Percentiles rank a stretch among this genome's conserved stretches.
phyloP scores from a whole-genome alignment of 257 asterid species.

The Nicotiana knightiana region DNA sequence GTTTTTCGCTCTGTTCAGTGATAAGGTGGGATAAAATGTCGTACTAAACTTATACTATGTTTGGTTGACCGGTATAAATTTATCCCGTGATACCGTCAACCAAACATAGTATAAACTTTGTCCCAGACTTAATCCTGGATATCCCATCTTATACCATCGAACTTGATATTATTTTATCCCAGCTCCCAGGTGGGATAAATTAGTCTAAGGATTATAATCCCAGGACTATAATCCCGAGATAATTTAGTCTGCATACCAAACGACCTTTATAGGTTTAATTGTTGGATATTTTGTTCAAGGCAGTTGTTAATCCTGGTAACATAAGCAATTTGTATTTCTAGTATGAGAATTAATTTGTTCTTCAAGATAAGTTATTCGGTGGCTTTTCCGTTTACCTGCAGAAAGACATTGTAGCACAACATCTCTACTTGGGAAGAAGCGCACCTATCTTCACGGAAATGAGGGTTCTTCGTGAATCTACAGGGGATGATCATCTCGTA shows the following conservation, averaged over 20 bases:
- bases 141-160: too few relatives aligned
- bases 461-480: conserved; percentile 75
- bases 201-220: too few relatives aligned
- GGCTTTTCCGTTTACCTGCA: conserved; percentile 18
- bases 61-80: too few relatives aligned
- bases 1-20: neutral
- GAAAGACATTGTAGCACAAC: conserved; percentile 69
- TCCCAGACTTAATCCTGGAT: too few relatives aligned
- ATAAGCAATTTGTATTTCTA: neutral
- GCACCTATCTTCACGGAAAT: conserved; percentile 89
- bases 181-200: too few relatives aligned
- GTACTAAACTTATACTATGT: too few relatives aligned
- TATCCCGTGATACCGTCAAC: too few relatives aligned
- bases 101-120: too few relatives aligned
- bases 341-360: neutral
- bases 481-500: conserved; percentile 87
- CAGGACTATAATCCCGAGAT: too few relatives aligned
- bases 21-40: too few relatives aligned
- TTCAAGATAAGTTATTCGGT: neutral
- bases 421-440: conserved; percentile 83
- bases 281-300: neutral
- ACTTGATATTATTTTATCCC: too few relatives aligned
- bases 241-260: too few relatives aligned
- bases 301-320: neutral
- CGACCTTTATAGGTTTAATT: neutral